Percentiles rank a stretch among this genome's conserved stretches.
These are phyloP conservation scores for Aegilops tauschii DNA, from an alignment of 176 grass and related monocot genomes.

Conservation along the genomic window DNA sequence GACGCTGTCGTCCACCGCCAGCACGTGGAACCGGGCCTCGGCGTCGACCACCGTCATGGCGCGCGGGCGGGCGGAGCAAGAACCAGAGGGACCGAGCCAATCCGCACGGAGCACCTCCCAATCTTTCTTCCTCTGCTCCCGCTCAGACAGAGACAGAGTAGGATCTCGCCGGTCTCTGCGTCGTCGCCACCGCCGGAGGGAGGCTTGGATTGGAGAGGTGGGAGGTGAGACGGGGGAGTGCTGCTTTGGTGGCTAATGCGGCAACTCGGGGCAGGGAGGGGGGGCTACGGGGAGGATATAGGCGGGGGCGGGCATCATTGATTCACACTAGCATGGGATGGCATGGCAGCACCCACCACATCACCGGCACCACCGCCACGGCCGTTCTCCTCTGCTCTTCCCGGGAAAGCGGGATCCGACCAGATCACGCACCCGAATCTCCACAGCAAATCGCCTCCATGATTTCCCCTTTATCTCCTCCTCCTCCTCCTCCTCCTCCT, in stretches of 20 bases:
- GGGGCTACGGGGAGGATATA: conserved; percentile 1
- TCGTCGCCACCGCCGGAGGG: neutral
- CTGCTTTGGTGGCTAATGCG: conserved; percentile 34
- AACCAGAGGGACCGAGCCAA: neutral
- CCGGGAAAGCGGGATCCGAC: conserved; percentile 75
- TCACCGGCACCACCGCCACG: neutral
- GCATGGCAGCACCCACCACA: neutral
- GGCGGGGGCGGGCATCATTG: neutral
- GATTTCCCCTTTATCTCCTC: conserved; percentile 36
- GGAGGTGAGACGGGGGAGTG: neutral
- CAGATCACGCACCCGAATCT: conserved; percentile 66
- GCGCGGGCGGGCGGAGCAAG: neutral
- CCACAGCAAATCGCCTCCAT: conserved; percentile 75
- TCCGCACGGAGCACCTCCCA: neutral
- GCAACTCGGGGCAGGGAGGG: conserved; percentile 14
- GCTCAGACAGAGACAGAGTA: neutral
- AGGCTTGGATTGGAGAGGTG: neutral
- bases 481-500: too few species aligned
- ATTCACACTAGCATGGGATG: neutral
- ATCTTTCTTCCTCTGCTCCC: neutral
- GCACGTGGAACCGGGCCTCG: conserved; percentile 72
- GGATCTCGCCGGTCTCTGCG: neutral
- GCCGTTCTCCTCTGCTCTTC: neutral
- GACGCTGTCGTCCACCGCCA: conserved; percentile 94
- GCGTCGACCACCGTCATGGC: conserved; percentile 54